These are phyloP conservation scores for Sphagnurus paluster DNA, from an alignment of 1,284 basidiomycete genomes.

Conservation along the genomic window DNA sequence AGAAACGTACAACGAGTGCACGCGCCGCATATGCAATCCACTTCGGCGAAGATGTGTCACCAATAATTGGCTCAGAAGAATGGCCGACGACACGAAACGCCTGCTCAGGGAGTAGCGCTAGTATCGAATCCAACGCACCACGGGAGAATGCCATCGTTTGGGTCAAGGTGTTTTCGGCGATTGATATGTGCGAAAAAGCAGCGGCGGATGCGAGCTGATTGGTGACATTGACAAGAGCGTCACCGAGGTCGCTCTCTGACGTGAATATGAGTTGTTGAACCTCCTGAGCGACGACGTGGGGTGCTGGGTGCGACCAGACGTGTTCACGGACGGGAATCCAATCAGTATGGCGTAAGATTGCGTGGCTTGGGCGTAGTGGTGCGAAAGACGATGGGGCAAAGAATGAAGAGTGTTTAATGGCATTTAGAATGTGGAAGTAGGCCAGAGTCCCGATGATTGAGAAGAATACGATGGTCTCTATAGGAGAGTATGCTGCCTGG, in stretches of 20 bases:
- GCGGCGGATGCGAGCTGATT: conserved; percentile 12
- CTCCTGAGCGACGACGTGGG: conserved; percentile 46
- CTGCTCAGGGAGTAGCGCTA: conserved; percentile 22
- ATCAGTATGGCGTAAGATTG: conserved; percentile 47
- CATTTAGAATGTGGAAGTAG: conserved; percentile 89
- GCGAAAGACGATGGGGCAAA: conserved; percentile 51
- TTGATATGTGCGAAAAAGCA: conserved; percentile 24
- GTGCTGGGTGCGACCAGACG: conserved; percentile 45
- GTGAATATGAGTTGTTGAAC: conserved; percentile 67
- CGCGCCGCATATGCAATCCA: conserved; percentile 88
- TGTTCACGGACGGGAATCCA: conserved; percentile 58
- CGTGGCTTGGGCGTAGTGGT: conserved; percentile 53
- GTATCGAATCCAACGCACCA: conserved; percentile 51
- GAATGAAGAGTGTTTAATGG: conserved; percentile 78
- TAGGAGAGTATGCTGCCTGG: conserved; percentile 66
- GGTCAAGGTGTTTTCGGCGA: conserved; percentile 39
- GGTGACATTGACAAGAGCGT: conserved; percentile 29
- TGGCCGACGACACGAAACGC: conserved; percentile 7
- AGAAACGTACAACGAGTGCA: conserved; percentile 83
- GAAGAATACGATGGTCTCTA: conserved; percentile 87
- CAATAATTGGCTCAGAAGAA: conserved; percentile 23
- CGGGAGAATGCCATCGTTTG: conserved; percentile 62
- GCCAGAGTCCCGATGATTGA: conserved; percentile 86
- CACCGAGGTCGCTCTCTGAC: conserved; percentile 31
- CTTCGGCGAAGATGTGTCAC: conserved; percentile 23